These are phyloP conservation scores for Cordyceps fumosorosea DNA, from an alignment of 2,329 filamentous ascomycete genomes.

Conservation along the genomic window DNA sequence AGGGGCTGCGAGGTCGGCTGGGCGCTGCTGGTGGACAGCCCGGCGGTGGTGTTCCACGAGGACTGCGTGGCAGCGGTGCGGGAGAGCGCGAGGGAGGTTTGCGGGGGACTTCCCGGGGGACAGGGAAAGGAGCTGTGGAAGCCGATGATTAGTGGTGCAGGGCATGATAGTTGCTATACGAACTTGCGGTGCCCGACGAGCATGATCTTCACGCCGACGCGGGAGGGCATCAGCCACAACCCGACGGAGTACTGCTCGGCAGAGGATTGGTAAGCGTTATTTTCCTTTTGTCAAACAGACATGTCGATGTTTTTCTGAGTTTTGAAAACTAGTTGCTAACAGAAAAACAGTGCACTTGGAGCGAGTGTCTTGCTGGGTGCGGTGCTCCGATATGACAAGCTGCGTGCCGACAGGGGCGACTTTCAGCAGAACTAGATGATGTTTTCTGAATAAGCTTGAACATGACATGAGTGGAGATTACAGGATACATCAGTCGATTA, in stretches of 20 bases:
- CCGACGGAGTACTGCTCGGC: conserved; percentile 30
- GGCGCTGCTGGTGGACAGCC: conserved; percentile 49
- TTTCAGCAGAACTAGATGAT: not conserved
- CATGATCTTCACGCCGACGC: conserved; percentile 34
- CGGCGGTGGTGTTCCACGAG: conserved; percentile 55
- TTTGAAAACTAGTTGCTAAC: not conserved
- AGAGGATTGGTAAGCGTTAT: conserved; percentile 24
- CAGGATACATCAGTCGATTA: too few species aligned
- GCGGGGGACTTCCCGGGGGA: conserved; percentile 32
- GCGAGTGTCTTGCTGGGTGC: conserved; percentile 23
- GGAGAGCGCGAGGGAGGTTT: conserved; percentile 47
- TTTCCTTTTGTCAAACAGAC: not conserved
- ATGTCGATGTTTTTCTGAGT: too few species aligned
- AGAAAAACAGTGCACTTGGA: conserved; percentile 17
- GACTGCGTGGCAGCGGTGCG: conserved; percentile 61
- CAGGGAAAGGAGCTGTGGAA: conserved; percentile 22
- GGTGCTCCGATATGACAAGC: conserved; percentile 17
- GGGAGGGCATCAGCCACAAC: conserved; percentile 31
- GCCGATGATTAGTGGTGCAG: conserved; percentile 31
- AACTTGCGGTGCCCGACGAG: conserved; percentile 27
- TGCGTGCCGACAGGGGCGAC: not conserved
- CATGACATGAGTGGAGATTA: too few species aligned
- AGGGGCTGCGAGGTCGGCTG: conserved; percentile 51
- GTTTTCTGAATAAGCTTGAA: too few species aligned
- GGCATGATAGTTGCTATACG: conserved; percentile 32